Percentiles rank a stretch among this genome's conserved stretches.
Evolutionary conservation across 129 eudicot species (phyloP).

Genomic region (Pittosporum tobira): DNA sequence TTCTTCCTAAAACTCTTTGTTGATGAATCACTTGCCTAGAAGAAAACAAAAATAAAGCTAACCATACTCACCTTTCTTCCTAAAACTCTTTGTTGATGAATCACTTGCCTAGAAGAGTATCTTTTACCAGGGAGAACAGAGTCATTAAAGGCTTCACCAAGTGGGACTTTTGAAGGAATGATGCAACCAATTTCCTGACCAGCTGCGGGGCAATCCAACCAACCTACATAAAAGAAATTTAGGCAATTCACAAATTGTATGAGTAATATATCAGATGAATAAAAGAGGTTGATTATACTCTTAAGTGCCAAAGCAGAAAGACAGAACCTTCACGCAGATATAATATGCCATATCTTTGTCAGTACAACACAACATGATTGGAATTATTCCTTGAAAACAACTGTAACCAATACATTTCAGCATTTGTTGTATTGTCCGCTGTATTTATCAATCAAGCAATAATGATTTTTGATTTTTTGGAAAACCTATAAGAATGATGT

Average conservation of each 20-base stretch:
- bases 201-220: conserved; percentile 90
- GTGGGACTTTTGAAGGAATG: conserved; percentile 93
- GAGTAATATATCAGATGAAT: conserved; percentile 10
- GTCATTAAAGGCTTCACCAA: conserved; percentile 81
- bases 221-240: conserved; percentile 39
- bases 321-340: not conserved
- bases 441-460: no score
- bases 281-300: not conserved
- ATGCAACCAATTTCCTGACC: conserved; percentile 77
- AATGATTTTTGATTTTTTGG: no score
- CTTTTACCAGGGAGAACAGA: conserved; percentile 83
- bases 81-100: conserved; percentile 78
- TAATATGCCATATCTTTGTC: not conserved
- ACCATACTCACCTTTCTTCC: conserved; percentile 55
- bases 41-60: conserved; percentile 16
- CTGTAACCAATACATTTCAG: not conserved
- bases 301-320: not conserved
- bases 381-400: no score
- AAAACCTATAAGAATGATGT: not conserved
- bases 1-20: conserved; percentile 71
- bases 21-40: conserved; percentile 90
- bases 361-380: no score
- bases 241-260: not conserved
- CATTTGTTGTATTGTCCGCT: not conserved
- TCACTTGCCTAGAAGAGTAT: conserved; percentile 92